A percentile compares a stretch with the other conserved stretches of the same genome.
Conservation (phyloP, 805 yeast genomes). For the Tetrapisispora pingtungensis region DNA sequence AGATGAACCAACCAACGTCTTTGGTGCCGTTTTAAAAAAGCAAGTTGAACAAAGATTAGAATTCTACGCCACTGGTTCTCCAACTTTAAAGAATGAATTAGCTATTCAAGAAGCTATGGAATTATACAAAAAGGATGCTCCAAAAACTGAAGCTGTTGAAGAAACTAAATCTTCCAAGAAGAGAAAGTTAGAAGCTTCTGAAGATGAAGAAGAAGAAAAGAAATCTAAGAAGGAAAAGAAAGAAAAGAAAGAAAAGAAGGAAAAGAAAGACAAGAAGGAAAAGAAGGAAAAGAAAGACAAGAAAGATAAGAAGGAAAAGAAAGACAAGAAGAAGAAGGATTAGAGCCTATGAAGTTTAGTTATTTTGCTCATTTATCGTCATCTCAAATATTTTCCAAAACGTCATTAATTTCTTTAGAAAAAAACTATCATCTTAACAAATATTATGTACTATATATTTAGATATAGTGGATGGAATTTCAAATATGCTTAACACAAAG, state of each 20-base stretch:
- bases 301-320: conserved; percentile 21
- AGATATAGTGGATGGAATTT: conserved; percentile 9
- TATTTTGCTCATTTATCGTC: background rate
- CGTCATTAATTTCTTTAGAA: background rate
- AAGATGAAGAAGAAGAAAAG: conserved; percentile 36
- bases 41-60: conserved; percentile 97
- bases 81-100: conserved; percentile 92
- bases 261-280: conserved; percentile 36
- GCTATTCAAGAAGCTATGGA: conserved; percentile 89
- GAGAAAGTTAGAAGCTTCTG: conserved; percentile 28
- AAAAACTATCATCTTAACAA: conserved; percentile 3
- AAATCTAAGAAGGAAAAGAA: conserved; percentile 41
- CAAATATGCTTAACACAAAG: too few relatives aligned
- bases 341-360: background rate
- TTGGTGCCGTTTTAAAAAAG: conserved; percentile 83
- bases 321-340: conserved; percentile 9
- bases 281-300: conserved; percentile 26
- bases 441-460: conserved; percentile 24
- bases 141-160: conserved; percentile 33
- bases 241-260: conserved; percentile 42
- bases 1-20: conserved; percentile 83
- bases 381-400: background rate
- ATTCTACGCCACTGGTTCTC: conserved; percentile 91
- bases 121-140: conserved; percentile 41
- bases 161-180: conserved; percentile 20